Conservation (phyloP, 192 early-diverging fungal genomes). For the Oehlia diaphana region DNA sequence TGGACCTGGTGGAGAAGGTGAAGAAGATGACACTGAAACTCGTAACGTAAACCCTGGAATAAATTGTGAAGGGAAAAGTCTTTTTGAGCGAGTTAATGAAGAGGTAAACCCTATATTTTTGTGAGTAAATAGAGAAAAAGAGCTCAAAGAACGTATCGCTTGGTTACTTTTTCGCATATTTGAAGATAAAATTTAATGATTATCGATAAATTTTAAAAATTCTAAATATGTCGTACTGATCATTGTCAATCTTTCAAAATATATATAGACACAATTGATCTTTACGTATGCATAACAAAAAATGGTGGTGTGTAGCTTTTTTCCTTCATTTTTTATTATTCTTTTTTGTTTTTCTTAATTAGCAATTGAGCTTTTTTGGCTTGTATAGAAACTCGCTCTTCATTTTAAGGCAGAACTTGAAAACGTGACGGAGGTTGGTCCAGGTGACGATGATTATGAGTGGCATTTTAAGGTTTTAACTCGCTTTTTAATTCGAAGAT, state of each 20-base stretch:
- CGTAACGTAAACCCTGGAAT: neutral
- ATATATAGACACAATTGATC: neutral
- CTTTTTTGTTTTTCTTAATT: neutral
- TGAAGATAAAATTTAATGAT: no score
- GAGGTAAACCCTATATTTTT: neutral
- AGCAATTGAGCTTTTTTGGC: neutral
- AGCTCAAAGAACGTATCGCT: neutral
- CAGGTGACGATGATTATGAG: slow-evolving; percentile 58
- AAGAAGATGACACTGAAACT: neutral
- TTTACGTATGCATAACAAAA: neutral
- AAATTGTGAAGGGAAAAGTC: neutral
- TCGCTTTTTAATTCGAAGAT: neutral
- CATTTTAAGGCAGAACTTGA: slow-evolving; percentile 77
- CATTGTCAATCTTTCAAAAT: neutral
- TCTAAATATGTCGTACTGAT: no score
- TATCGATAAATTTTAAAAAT: no score
- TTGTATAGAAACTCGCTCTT: slow-evolving; percentile 47
- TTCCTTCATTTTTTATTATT: neutral
- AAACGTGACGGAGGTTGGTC: slow-evolving; percentile 75
- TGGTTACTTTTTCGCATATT: neutral
- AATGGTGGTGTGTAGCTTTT: neutral
- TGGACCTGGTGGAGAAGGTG: neutral
- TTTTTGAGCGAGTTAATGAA: slow-evolving; percentile 13
- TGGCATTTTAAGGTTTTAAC: slow-evolving; percentile 67
- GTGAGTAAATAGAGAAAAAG: neutral